Evolutionary conservation across 768 basidiomycete genomes (phyloP).

Genomic region (Rhodotorula babjevae): DNA sequence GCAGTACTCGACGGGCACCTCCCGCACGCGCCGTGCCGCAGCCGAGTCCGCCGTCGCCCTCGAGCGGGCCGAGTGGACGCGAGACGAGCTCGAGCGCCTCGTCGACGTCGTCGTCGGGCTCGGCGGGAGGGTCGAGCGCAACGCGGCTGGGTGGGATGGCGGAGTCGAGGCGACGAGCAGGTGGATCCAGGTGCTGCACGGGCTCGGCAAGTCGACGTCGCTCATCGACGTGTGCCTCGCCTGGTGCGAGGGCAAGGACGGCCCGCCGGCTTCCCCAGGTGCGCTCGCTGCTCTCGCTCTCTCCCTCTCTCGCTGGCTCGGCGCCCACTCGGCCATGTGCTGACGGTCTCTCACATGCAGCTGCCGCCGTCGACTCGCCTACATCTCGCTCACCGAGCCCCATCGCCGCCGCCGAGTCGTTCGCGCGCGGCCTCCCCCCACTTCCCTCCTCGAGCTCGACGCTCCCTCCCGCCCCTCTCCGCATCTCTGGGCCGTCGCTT

Average conservation of each 20-base stretch:
- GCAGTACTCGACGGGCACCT: no score
- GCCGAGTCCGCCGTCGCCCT: background rate
- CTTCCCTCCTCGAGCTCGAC: no score
- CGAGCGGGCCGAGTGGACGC: background rate
- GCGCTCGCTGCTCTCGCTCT: no score
- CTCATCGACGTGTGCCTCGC: background rate
- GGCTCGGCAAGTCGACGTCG: background rate
- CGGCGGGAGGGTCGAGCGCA: background rate
- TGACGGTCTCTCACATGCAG: no score
- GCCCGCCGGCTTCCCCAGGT: background rate
- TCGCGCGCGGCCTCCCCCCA: no score
- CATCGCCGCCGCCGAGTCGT: no score
- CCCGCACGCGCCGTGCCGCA: fast-evolving
- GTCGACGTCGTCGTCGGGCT: background rate
- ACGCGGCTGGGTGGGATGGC: background rate
- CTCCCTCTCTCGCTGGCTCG: no score
- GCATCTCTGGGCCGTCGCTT: no score
- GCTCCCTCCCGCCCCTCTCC: no score
- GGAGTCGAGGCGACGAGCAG: background rate
- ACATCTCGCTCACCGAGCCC: no score
- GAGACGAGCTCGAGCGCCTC: background rate
- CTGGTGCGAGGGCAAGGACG: background rate
- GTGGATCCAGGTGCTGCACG: background rate
- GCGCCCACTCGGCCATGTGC: no score
- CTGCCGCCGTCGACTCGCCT: no score